Evolutionary conservation across 2,329 filamentous ascomycete genomes (phyloP).

Genomic region (Neonectria magnoliae): DNA sequence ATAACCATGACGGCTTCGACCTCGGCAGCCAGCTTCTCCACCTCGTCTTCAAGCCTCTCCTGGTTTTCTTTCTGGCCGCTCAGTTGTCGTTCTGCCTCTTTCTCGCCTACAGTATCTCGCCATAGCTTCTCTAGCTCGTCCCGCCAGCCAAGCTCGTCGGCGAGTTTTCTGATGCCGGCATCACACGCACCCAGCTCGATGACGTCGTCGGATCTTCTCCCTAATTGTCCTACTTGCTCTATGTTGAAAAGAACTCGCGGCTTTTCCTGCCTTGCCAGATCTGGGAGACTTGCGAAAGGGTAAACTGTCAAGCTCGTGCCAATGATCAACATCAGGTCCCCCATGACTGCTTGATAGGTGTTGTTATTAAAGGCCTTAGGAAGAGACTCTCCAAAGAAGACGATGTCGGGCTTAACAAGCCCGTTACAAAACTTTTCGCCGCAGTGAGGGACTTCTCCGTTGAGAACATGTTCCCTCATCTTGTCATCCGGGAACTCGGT

Average conservation of each 20-base stretch:
- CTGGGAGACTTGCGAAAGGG: slow-evolving; percentile 86
- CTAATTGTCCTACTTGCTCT: slow-evolving; percentile 83
- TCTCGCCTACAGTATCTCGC: slow-evolving; percentile 72
- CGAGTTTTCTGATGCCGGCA: slow-evolving; percentile 79
- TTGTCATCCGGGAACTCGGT: slow-evolving; percentile 73
- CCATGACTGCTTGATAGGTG: slow-evolving; percentile 61
- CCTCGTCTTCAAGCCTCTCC: slow-evolving; percentile 57
- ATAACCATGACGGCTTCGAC: slow-evolving; percentile 47
- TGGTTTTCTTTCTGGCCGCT: slow-evolving; percentile 47
- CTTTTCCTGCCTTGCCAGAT: slow-evolving; percentile 66
- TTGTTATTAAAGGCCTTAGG: slow-evolving; percentile 50
- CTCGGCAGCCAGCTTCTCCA: slow-evolving; percentile 51
- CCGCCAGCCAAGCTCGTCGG: slow-evolving; percentile 83
- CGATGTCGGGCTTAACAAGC: slow-evolving; percentile 91
- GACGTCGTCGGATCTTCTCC: slow-evolving; percentile 84
- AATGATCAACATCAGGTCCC: slow-evolving; percentile 85
- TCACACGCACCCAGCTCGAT: slow-evolving; percentile 86
- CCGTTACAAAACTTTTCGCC: slow-evolving; percentile 70
- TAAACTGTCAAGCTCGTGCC: slow-evolving; percentile 90
- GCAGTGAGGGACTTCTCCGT: slow-evolving; percentile 78
- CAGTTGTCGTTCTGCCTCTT: slow-evolving; percentile 63
- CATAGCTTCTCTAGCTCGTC: slow-evolving; percentile 84
- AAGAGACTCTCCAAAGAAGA: slow-evolving; percentile 87
- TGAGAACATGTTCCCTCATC: slow-evolving; percentile 76
- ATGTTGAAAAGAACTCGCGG: slow-evolving; percentile 90